These are phyloP conservation scores for Aspergillus jensenii DNA, from an alignment of 2,329 filamentous ascomycete species.

Conservation along the genomic window DNA sequence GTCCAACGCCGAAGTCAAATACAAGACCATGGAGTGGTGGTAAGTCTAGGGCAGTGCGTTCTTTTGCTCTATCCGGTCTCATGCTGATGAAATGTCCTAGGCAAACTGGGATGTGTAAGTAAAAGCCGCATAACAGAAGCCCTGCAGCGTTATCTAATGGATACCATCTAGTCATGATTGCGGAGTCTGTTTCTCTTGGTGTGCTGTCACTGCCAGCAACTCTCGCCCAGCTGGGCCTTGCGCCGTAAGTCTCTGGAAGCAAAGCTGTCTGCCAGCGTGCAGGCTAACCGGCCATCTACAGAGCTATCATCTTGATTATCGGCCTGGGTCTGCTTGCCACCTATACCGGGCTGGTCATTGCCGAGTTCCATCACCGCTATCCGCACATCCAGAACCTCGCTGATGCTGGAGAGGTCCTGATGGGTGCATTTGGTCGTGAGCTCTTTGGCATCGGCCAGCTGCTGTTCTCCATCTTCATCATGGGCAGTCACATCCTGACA, in stretches of 20 bases:
- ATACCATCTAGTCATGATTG: constrained; percentile 48
- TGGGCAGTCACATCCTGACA: constrained; percentile 66
- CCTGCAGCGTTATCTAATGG: not conserved
- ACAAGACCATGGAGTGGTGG: constrained; percentile 49
- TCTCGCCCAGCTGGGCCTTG: constrained; percentile 51
- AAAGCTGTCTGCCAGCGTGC: not conserved
- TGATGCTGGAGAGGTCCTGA: constrained; percentile 62
- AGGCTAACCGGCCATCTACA: constrained; percentile 1
- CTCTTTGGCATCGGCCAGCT: constrained; percentile 61
- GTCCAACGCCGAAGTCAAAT: constrained; percentile 43
- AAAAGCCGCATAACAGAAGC: not conserved
- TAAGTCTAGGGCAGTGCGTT: not conserved
- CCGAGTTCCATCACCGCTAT: constrained; percentile 55
- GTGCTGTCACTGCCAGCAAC: constrained; percentile 54
- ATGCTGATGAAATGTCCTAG: constrained; percentile 16
- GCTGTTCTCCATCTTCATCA: constrained; percentile 64
- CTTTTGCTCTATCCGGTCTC: not conserved
- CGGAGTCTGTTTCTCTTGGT: constrained; percentile 57
- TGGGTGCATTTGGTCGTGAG: constrained; percentile 61
- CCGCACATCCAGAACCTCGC: constrained; percentile 64
- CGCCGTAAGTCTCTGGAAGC: constrained; percentile 37
- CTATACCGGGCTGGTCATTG: constrained; percentile 59
- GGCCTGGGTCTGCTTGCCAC: constrained; percentile 53
- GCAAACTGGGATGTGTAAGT: constrained; percentile 40
- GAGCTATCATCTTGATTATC: constrained; percentile 45